Evolutionary conservation across 768 basidiomycete genomes (phyloP).

Genomic region (Lactarius akahatsu): DNA sequence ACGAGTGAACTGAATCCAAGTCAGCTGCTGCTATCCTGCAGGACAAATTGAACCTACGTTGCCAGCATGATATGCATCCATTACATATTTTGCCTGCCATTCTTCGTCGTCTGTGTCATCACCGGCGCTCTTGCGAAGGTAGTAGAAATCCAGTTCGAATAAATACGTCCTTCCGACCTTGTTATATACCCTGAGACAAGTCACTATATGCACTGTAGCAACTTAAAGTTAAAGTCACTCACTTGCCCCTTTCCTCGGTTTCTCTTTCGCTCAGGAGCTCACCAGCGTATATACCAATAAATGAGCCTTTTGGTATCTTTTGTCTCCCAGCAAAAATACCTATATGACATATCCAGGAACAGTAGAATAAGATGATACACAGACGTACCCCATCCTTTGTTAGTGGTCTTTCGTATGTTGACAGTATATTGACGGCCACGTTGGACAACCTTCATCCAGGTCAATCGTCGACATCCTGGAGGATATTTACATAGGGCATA

Average conservation of each 20-base stretch:
- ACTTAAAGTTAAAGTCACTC: conserved; percentile 33
- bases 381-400: conserved; percentile 83
- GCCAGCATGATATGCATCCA: conserved; percentile 88
- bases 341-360: conserved; percentile 34
- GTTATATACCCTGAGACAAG: conserved; percentile 61
- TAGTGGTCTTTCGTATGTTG: conserved; percentile 62
- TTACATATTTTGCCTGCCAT: conserved; percentile 48
- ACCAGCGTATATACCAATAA: conserved; percentile 82
- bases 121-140: conserved; percentile 43
- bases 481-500: conserved; percentile 38
- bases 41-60: conserved; percentile 55
- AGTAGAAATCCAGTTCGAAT: conserved; percentile 78
- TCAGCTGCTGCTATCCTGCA: conserved; percentile 4
- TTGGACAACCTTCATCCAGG: conserved; percentile 67
- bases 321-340: conserved; percentile 69
- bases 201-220: neutral
- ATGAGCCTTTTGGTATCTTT: conserved; percentile 66
- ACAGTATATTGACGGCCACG: conserved; percentile 66
- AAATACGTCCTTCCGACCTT: conserved; percentile 74
- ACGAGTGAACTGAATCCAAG: conserved; percentile 71
- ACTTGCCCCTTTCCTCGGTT: conserved; percentile 67
- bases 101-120: conserved; percentile 31
- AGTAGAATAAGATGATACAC: neutral
- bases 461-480: neutral
- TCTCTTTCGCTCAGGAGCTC: conserved; percentile 73